phyloP scores from a whole-genome alignment of 164 flowering plant species.

The Amborella trichopoda region DNA sequence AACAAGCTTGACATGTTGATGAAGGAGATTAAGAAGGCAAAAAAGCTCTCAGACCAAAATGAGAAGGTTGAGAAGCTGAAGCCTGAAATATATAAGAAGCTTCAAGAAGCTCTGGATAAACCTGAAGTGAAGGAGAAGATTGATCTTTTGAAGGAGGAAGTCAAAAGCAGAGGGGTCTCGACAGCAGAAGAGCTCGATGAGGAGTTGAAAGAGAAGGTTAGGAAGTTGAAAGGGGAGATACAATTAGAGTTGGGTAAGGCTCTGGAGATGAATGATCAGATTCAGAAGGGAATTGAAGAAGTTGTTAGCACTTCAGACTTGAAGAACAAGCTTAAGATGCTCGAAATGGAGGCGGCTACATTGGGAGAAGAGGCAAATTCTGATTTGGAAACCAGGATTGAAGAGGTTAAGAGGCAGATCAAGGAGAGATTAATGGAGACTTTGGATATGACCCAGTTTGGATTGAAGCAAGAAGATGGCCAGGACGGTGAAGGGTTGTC shows the following conservation, averaged over 20 bases:
- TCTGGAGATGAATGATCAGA: constrained; percentile 20
- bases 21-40: constrained; percentile 10
- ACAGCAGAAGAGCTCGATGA: constrained; percentile 18
- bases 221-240: constrained; percentile 20
- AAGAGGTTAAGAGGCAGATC: constrained; percentile 6
- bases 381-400: constrained; percentile 10
- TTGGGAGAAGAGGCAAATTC: background rate
- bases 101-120: constrained; percentile 3
- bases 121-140: constrained; percentile 16
- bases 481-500: no score
- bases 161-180: constrained; percentile 12
- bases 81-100: constrained; percentile 18
- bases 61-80: constrained; percentile 16
- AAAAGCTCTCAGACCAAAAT: constrained; percentile 16
- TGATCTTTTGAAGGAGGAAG: constrained; percentile 13
- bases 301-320: constrained; percentile 13
- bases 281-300: constrained; percentile 18
- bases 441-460: no score
- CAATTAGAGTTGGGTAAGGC: constrained; percentile 11
- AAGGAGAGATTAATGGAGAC: no score
- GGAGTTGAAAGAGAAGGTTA: constrained; percentile 19
- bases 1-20: constrained; percentile 13
- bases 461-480: no score
- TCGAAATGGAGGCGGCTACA: constrained; percentile 7
- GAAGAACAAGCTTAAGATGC: constrained; percentile 21